These are phyloP conservation scores for Meyerozyma carpophila DNA, from an alignment of 1,139 yeast species.

Conservation along the genomic window DNA sequence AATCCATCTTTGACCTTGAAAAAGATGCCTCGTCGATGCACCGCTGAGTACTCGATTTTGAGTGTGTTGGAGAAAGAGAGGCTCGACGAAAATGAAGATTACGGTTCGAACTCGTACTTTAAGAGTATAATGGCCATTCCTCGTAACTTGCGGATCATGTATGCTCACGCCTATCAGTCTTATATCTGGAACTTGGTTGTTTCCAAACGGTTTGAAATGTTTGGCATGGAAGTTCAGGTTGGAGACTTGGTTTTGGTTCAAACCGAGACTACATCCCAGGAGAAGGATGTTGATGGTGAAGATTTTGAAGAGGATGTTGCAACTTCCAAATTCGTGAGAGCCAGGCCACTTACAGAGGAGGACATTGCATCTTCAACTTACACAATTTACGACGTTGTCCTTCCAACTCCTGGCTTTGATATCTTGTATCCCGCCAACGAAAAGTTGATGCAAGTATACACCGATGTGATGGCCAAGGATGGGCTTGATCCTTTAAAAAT, in stretches of 20 bases:
- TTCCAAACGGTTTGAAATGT: slow-evolving; percentile 65
- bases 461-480: slow-evolving; percentile 71
- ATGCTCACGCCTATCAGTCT: slow-evolving; percentile 96
- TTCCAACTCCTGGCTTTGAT: slow-evolving; percentile 95
- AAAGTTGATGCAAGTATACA: slow-evolving; percentile 56
- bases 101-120: slow-evolving; percentile 50
- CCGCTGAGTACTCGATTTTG: slow-evolving; percentile 77
- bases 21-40: slow-evolving; percentile 80
- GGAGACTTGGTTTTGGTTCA: slow-evolving; percentile 77
- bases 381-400: slow-evolving; percentile 75
- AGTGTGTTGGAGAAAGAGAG: slow-evolving; percentile 46
- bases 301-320: slow-evolving; percentile 62
- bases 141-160: slow-evolving; percentile 86
- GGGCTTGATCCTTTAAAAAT: slow-evolving; percentile 79
- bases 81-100: slow-evolving; percentile 42
- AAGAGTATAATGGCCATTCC: slow-evolving; percentile 90
- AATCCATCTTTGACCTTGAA: slow-evolving; percentile 63
- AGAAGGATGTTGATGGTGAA: slow-evolving; percentile 29
- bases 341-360: slow-evolving; percentile 65
- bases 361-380: slow-evolving; percentile 59
- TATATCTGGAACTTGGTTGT: slow-evolving; percentile 90
- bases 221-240: slow-evolving; percentile 63
- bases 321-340: slow-evolving; percentile 49
- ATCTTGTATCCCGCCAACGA: slow-evolving; percentile 74
- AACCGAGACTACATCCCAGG: slow-evolving; percentile 14